Percentiles rank a stretch among this genome's conserved stretches.
phyloP scores from a whole-genome alignment of 768 basidiomycete species.

The Lactarius pseudohatsudake region DNA sequence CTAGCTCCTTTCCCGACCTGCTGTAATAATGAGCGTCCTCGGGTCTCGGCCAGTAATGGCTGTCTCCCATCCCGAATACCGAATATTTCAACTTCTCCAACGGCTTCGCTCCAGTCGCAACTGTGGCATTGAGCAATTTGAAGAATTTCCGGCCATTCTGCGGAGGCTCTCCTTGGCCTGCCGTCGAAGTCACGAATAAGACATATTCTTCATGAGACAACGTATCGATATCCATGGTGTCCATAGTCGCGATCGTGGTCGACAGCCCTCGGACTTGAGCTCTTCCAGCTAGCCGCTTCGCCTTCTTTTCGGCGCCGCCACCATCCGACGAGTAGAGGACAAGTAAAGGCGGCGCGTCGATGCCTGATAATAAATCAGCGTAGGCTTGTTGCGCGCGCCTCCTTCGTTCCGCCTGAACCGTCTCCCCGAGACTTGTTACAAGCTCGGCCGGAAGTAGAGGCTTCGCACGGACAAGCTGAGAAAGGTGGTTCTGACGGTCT shows the following conservation, averaged over 20 bases:
- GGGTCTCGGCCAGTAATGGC: constrained; percentile 97
- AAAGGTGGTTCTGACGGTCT: constrained; percentile 94
- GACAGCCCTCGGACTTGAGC: constrained; percentile 87
- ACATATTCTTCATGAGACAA: constrained; percentile 67
- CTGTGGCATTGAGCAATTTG: constrained; percentile 76
- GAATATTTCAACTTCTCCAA: constrained; percentile 68
- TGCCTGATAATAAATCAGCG: constrained; percentile 73
- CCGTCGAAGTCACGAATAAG: constrained; percentile 85
- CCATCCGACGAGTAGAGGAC: constrained; percentile 94
- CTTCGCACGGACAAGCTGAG: constrained; percentile 81
- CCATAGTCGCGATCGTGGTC: constrained; percentile 71
- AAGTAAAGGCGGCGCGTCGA: constrained; percentile 87
- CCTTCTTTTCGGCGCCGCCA: constrained; percentile 91
- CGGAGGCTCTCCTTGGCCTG: constrained; percentile 97
- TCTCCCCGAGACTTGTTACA: constrained; percentile 81
- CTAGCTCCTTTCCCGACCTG: constrained; percentile 90
- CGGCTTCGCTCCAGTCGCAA: constrained; percentile 54
- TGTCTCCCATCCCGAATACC: constrained; percentile 96
- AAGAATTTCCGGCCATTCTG: constrained; percentile 92
- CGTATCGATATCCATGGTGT: constrained; percentile 74
- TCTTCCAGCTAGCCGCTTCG: constrained; percentile 80
- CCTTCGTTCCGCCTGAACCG: constrained; percentile 78
- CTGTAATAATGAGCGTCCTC: constrained; percentile 99
- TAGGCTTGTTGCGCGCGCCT: constrained; percentile 81
- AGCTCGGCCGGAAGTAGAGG: constrained; percentile 82